Evolutionary conservation across 139 green algal species (phyloP).

Genomic region (Closterium sp.): DNA sequence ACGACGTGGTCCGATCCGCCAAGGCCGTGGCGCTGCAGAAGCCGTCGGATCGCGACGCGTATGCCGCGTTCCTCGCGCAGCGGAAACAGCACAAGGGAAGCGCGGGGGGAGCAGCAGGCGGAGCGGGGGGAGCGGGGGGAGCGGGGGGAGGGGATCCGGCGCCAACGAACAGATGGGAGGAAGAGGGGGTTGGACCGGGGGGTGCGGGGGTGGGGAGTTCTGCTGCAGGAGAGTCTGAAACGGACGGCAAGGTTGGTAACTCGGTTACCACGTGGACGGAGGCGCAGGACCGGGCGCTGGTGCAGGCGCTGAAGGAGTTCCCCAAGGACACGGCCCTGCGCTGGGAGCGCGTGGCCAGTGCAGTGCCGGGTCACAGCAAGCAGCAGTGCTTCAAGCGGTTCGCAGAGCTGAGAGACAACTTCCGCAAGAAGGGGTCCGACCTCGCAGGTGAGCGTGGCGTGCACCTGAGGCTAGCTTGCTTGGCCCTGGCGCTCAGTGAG

Average conservation of each 20-base stretch:
- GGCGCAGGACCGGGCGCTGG: constrained; percentile 78
- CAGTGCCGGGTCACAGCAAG: constrained; percentile 82
- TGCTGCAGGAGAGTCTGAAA: not conserved
- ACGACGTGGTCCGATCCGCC: constrained; percentile 18
- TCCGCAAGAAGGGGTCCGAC: constrained; percentile 35
- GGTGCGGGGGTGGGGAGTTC: not conserved
- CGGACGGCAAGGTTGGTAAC: not conserved
- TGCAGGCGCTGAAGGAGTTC: constrained; percentile 86
- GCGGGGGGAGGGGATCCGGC: not conserved
- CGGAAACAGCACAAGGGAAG: constrained; percentile 4
- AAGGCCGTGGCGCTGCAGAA: constrained; percentile 19
- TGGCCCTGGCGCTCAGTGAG: too few species aligned
- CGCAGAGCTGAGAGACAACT: constrained; percentile 77
- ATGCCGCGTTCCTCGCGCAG: constrained; percentile 17
- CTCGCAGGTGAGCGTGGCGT: not conserved
- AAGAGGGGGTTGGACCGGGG: not conserved
- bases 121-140: not conserved
- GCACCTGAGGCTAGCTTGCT: too few species aligned
- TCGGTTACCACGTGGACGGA: constrained; percentile 65
- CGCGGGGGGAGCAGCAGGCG: too few species aligned
- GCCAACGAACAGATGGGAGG: not conserved
- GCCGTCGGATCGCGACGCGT: constrained; percentile 9
- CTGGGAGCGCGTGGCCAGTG: constrained; percentile 70
- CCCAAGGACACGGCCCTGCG: constrained; percentile 69
- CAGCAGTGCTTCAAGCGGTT: constrained; percentile 82